These are phyloP conservation scores for Silene noctiflora DNA, from an alignment of 179 eudicot genomes.

Conservation along the genomic window DNA sequence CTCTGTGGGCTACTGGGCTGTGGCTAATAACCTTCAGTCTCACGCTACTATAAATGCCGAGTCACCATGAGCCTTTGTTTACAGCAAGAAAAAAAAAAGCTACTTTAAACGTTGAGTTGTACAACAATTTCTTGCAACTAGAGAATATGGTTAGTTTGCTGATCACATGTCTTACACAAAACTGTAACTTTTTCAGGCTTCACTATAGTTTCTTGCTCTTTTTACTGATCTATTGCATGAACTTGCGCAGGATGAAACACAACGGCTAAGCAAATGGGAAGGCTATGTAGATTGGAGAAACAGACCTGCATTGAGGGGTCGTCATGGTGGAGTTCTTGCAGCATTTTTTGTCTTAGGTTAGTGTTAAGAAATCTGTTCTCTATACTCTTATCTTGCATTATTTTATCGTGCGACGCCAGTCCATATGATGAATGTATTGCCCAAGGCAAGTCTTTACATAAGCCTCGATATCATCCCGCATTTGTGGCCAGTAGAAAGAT, in stretches of 20 bases:
- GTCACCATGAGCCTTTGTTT: conserved; percentile 14
- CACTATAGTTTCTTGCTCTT: neutral
- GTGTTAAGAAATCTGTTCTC: neutral
- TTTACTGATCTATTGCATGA: conserved; percentile 7
- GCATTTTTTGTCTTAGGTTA: conserved; percentile 71
- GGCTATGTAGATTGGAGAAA: conserved; percentile 68
- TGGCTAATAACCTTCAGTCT: neutral
- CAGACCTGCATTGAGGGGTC: conserved; percentile 47
- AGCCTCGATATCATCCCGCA: too few species aligned
- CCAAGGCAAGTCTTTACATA: too few species aligned
- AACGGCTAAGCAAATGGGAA: conserved; percentile 41
- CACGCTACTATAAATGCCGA: conserved; percentile 31
- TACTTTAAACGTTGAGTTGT: neutral
- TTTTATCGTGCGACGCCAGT: neutral
- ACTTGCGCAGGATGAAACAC: conserved; percentile 27
- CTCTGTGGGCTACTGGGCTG: too few species aligned
- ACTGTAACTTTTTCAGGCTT: neutral
- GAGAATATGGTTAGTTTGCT: conserved; percentile 25
- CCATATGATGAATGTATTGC: too few species aligned
- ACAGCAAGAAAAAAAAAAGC: conserved; percentile 6
- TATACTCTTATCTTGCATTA: too few species aligned
- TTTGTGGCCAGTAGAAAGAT: too few species aligned
- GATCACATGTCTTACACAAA: neutral
- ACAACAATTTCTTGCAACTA: neutral
- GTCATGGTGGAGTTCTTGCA: conserved; percentile 68